Percentiles rank a stretch among this genome's conserved stretches.
These are phyloP conservation scores for Lichtheimia ramosa DNA, from an alignment of 371 early-diverging fungal species.

Conservation along the genomic window DNA sequence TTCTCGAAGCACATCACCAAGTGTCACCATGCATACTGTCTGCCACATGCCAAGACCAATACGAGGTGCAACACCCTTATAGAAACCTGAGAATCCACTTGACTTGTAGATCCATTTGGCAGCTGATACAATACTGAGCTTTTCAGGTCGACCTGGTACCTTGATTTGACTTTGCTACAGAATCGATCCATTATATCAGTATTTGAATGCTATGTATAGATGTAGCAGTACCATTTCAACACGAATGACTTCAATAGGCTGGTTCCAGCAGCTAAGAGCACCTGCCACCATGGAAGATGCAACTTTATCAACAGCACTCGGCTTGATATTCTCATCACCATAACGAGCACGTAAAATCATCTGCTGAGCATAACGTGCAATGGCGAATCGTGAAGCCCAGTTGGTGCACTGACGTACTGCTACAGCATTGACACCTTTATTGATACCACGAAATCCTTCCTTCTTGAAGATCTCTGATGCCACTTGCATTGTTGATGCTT, in stretches of 20 bases:
- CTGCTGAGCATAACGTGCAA: conserved; percentile 84
- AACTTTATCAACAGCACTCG: conserved; percentile 63
- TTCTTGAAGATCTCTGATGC: conserved; percentile 86
- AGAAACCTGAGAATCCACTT: conserved; percentile 89
- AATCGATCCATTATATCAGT: neutral
- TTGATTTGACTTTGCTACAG: conserved; percentile 73
- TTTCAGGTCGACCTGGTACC: conserved; percentile 79
- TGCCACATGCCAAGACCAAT: conserved; percentile 92
- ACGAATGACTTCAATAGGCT: conserved; percentile 96
- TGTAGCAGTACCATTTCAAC: conserved; percentile 80
- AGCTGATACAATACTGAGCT: conserved; percentile 77
- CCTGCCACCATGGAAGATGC: conserved; percentile 88
- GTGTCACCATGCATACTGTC: conserved; percentile 95
- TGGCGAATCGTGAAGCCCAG: conserved; percentile 96
- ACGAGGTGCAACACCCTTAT: conserved; percentile 90
- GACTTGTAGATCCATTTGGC: conserved; percentile 89
- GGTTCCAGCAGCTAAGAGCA: conserved; percentile 94
- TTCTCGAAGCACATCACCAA: conserved; percentile 62
- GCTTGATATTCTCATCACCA: conserved; percentile 40
- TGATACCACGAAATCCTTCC: conserved; percentile 94
- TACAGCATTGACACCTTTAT: conserved; percentile 92
- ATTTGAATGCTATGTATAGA: neutral
- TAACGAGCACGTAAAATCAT: conserved; percentile 59
- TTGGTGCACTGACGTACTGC: conserved; percentile 95
- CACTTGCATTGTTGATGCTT: conserved; percentile 76